phyloP scores from a whole-genome alignment of 2,329 filamentous ascomycete genomes.

The Sclerotinia glacialis region DNA sequence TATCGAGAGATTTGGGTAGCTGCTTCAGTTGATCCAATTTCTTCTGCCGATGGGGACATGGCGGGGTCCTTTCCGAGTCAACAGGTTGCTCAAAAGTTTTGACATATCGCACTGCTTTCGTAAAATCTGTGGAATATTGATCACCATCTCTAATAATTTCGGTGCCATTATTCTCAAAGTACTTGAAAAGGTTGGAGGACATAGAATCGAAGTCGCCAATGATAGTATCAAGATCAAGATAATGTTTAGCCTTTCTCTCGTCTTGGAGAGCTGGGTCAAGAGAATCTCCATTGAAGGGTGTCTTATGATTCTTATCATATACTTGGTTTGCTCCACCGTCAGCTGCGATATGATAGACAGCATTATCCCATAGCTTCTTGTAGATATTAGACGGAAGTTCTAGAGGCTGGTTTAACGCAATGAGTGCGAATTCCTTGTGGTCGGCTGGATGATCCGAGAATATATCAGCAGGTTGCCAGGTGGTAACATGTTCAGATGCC shows the following conservation, averaged over 20 bases:
- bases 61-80: background rate
- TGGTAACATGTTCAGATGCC: constrained; percentile 23
- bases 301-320: constrained; percentile 41
- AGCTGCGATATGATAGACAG: constrained; percentile 70
- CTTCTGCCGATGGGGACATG: constrained; percentile 5
- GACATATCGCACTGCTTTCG: constrained; percentile 69
- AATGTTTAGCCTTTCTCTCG: constrained; percentile 31
- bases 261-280: background rate
- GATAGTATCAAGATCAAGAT: constrained; percentile 53
- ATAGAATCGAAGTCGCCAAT: constrained; percentile 92
- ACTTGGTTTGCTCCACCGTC: constrained; percentile 89
- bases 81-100: constrained; percentile 25
- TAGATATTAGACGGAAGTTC: constrained; percentile 43
- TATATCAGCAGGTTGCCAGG: constrained; percentile 42
- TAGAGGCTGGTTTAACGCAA: constrained; percentile 63
- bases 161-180: constrained; percentile 48
- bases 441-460: constrained; percentile 27
- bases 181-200: constrained; percentile 53
- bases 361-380: constrained; percentile 39
- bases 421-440: constrained; percentile 46
- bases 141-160: constrained; percentile 69
- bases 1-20: constrained; percentile 48
- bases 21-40: constrained; percentile 24
- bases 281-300: background rate
- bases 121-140: constrained; percentile 88